Conservation (phyloP, 305 asterid genomes). For the Coffea humblotiana region DNA sequence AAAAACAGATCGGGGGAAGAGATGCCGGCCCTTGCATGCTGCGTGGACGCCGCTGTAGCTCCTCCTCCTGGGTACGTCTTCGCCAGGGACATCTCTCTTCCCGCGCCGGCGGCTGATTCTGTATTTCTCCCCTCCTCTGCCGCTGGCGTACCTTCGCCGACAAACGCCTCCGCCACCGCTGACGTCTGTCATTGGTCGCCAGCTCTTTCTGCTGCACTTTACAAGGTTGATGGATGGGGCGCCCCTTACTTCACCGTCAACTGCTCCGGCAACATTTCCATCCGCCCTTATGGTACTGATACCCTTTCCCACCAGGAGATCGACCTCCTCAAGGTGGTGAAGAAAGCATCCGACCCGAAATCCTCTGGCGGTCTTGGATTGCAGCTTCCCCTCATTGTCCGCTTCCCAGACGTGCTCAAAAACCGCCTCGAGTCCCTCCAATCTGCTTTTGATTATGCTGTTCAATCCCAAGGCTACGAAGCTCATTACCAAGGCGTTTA, state of each 20-base stretch:
- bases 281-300: constrained; percentile 62
- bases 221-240: constrained; percentile 90
- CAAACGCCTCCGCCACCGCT: constrained; percentile 31
- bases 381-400: constrained; percentile 70
- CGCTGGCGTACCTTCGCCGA: constrained; percentile 33
- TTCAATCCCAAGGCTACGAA: constrained; percentile 59
- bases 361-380: constrained; percentile 76
- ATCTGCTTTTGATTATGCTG: constrained; percentile 61
- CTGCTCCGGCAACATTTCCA: constrained; percentile 68
- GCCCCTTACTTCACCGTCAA: constrained; percentile 86
- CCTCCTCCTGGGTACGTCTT: constrained; percentile 62
- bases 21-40: constrained; percentile 84
- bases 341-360: constrained; percentile 73
- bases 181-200: constrained; percentile 58
- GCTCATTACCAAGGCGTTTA: constrained; percentile 94
- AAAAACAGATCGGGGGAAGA: constrained; percentile 45
- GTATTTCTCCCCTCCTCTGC: constrained; percentile 7
- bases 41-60: constrained; percentile 61
- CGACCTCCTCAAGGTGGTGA: constrained; percentile 85
- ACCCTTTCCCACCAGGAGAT: constrained; percentile 83
- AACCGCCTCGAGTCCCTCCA: constrained; percentile 77
- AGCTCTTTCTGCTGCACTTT: constrained; percentile 59
- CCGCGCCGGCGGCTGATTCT: constrained; percentile 40
- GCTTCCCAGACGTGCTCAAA: constrained; percentile 81
- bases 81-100: constrained; percentile 62